A percentile compares a stretch with the other conserved stretches of the same genome.
Conservation (phyloP, 345 rosid genomes). For the Linum trigynum region DNA sequence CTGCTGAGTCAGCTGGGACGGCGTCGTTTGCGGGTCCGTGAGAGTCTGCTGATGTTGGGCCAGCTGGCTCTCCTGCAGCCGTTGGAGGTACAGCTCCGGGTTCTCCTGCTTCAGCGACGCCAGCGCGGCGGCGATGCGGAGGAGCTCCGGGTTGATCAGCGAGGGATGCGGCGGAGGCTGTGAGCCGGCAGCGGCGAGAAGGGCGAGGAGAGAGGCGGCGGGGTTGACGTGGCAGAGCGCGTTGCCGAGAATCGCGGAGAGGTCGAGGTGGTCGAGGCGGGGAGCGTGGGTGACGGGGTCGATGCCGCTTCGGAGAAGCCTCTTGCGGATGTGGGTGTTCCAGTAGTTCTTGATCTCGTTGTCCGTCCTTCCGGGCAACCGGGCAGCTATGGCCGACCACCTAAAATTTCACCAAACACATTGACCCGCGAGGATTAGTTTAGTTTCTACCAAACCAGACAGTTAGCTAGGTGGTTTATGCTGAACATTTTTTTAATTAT, state of each 20-base stretch:
- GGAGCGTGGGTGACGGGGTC: conserved; percentile 93
- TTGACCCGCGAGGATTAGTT: background rate
- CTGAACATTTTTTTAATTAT: no score
- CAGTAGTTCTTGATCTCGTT: conserved; percentile 93
- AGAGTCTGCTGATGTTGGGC: background rate
- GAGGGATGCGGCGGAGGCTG: background rate
- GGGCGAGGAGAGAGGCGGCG: conserved; percentile 27
- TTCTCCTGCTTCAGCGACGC: conserved; percentile 41
- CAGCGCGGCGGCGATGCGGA: conserved; percentile 35
- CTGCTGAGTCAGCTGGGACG: background rate
- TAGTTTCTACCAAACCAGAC: no score
- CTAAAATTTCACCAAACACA: conserved; percentile 22
- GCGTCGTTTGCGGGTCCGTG: background rate
- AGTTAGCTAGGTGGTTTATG: background rate
- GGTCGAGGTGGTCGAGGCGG: conserved; percentile 60
- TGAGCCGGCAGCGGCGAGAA: conserved; percentile 32
- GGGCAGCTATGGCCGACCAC: conserved; percentile 97
- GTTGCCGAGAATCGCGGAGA: conserved; percentile 45
- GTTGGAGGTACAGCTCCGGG: conserved; percentile 28
- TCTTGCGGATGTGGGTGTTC: conserved; percentile 86
- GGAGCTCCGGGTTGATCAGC: conserved; percentile 33
- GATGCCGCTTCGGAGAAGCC: conserved; percentile 74
- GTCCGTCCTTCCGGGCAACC: conserved; percentile 92
- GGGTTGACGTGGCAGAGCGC: conserved; percentile 31
- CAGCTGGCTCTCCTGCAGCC: background rate